phyloP scores from a whole-genome alignment of 192 early-diverging fungal genomes.

The Coemansia guatemalensis region DNA sequence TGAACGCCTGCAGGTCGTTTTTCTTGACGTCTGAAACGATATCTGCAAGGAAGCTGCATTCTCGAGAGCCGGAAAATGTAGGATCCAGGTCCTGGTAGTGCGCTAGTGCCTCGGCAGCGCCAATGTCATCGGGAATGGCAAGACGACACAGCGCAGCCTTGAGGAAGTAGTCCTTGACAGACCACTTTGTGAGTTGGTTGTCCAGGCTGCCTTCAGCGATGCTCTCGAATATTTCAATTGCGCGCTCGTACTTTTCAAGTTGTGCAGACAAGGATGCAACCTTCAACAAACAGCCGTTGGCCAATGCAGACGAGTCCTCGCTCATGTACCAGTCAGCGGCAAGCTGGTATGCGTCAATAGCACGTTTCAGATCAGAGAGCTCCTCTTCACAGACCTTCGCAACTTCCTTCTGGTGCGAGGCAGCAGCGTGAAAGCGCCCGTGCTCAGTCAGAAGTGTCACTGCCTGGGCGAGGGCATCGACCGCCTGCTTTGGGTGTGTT shows the following conservation, averaged over 20 bases:
- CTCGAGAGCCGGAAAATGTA: constrained; percentile 79
- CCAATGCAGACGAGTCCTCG: constrained; percentile 88
- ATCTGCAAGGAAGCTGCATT: constrained; percentile 74
- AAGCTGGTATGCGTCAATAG: constrained; percentile 83
- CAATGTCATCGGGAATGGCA: constrained; percentile 75
- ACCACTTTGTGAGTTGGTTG: constrained; percentile 93
- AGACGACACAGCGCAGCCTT: constrained; percentile 94
- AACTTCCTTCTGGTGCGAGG: constrained; percentile 92
- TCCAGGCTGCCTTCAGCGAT: constrained; percentile 83
- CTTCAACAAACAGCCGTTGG: constrained; percentile 89
- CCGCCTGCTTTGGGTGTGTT: constrained; percentile 73
- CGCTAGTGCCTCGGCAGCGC: constrained; percentile 72
- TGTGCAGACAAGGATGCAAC: constrained; percentile 89
- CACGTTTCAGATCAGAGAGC: constrained; percentile 71
- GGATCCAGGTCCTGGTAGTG: constrained; percentile 88
- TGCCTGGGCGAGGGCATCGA: constrained; percentile 71
- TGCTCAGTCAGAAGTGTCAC: constrained; percentile 79
- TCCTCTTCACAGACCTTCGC: constrained; percentile 90
- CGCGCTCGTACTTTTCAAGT: constrained; percentile 84
- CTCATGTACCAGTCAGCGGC: constrained; percentile 93
- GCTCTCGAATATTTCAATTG: constrained; percentile 87
- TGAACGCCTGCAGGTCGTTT: constrained; percentile 82
- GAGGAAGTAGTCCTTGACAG: constrained; percentile 93
- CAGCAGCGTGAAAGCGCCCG: constrained; percentile 86
- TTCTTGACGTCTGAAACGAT: constrained; percentile 74